These are phyloP conservation scores for Skeletonema marinoi DNA, from an alignment of 108 stramenopile species.

Conservation along the genomic window DNA sequence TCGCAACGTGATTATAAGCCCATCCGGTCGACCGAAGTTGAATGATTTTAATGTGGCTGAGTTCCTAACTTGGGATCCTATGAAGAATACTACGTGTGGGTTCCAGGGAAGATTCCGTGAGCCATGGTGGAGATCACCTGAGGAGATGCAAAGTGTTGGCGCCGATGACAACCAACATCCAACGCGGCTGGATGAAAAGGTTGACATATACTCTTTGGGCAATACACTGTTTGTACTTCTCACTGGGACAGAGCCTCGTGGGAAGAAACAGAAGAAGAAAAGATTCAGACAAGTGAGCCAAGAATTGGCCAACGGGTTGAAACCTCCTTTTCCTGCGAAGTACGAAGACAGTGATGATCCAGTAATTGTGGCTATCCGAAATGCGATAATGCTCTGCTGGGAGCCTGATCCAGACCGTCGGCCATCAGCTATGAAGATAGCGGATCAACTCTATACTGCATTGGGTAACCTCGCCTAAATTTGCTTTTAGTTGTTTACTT, in stretches of 20 bases:
- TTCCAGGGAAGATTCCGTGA: slow-evolving; percentile 71
- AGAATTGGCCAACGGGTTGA: not conserved
- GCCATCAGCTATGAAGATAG: not conserved
- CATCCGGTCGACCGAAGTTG: slow-evolving; percentile 57
- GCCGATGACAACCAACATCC: slow-evolving; percentile 6
- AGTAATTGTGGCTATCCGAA: slow-evolving; percentile 41
- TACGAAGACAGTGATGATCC: slow-evolving; percentile 25
- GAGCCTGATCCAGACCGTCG: slow-evolving; percentile 21
- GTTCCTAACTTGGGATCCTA: slow-evolving; percentile 60
- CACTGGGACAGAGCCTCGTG: slow-evolving; percentile 53
- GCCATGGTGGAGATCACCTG: slow-evolving; percentile 90
- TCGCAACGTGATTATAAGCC: slow-evolving; percentile 58
- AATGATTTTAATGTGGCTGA: slow-evolving; percentile 90
- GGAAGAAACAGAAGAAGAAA: slow-evolving; percentile 47
- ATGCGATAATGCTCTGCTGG: slow-evolving; percentile 61
- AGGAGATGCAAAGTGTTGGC: slow-evolving; percentile 68
- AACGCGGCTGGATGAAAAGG: slow-evolving; percentile 63
- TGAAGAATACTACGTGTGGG: slow-evolving; percentile 61
- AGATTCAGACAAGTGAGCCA: slow-evolving; percentile 36
- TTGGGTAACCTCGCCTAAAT: not conserved
- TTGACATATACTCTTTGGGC: slow-evolving; percentile 82
- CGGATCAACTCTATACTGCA: not conserved
- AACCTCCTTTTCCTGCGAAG: slow-evolving; percentile 19
- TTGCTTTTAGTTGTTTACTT: not conserved
- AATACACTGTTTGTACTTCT: slow-evolving; percentile 69